Evolutionary conservation across 2,329 filamentous ascomycete genomes (phyloP).

Genomic region (Exophiala calicioides): DNA sequence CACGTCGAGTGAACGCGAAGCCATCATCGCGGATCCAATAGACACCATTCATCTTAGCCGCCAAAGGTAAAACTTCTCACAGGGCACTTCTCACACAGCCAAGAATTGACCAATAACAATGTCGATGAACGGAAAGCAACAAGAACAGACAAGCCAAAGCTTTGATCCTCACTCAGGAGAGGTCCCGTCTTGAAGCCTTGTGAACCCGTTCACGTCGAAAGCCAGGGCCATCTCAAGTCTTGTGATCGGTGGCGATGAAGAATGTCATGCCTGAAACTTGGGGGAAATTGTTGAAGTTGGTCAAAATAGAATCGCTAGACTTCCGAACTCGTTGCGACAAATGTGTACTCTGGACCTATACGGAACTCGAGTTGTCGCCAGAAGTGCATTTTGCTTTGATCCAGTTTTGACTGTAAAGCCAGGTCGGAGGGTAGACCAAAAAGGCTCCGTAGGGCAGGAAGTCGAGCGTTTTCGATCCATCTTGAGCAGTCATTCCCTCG

Average conservation of each 20-base stretch:
- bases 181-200: constrained; percentile 62
- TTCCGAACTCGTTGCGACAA: constrained; percentile 22
- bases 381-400: constrained; percentile 10
- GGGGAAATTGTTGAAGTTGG: constrained; percentile 13
- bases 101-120: constrained; percentile 2
- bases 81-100: constrained; percentile 16
- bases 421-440: not conserved
- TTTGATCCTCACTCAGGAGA: constrained; percentile 94
- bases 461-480: constrained; percentile 8
- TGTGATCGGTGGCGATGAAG: constrained; percentile 1
- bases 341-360: constrained; percentile 23
- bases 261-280: constrained; percentile 10
- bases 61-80: constrained; percentile 16
- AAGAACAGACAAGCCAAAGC: constrained; percentile 79
- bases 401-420: not conserved
- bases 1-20: constrained; percentile 25
- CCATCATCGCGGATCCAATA: constrained; percentile 22
- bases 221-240: constrained; percentile 6
- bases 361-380: constrained; percentile 9
- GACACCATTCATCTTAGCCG: constrained; percentile 12
- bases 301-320: constrained; percentile 11
- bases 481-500: constrained; percentile 17
- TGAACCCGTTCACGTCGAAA: constrained; percentile 22
- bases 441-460: not conserved
- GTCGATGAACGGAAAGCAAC: constrained; percentile 33